Conservation (phyloP, 306 rosid species). For the Cicer judaicum region DNA sequence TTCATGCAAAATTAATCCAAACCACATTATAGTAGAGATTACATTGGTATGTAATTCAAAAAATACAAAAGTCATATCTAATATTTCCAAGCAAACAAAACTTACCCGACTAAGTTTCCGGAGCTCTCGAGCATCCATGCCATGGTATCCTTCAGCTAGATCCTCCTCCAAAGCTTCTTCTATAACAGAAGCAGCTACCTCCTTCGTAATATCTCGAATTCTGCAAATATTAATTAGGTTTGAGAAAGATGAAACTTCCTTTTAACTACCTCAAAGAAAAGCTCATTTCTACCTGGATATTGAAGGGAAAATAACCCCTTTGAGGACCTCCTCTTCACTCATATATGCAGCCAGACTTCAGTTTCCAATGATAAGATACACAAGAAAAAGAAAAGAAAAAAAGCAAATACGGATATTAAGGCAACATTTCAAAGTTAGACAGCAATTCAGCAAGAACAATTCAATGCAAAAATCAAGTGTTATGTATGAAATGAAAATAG, state of each 20-base stretch:
- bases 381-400: conserved; percentile 5
- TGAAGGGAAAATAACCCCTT: conserved; percentile 87
- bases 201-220: conserved; percentile 91
- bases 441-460: conserved; percentile 7
- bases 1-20: neutral
- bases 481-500: neutral
- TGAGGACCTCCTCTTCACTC: conserved; percentile 88
- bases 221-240: conserved; percentile 57
- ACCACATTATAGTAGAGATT: conserved; percentile 14
- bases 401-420: conserved; percentile 4
- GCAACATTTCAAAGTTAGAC: conserved; percentile 35
- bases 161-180: conserved; percentile 90
- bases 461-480: conserved; percentile 25
- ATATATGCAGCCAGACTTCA: conserved; percentile 93
- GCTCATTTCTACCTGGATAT: conserved; percentile 69
- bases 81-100: conserved; percentile 19
- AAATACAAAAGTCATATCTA: conserved; percentile 9
- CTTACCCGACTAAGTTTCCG: conserved; percentile 69
- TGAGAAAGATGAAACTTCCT: conserved; percentile 40
- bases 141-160: conserved; percentile 87
- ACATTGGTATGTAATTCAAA: conserved; percentile 3
- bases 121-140: conserved; percentile 85
- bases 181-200: conserved; percentile 91
- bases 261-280: conserved; percentile 21
- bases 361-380: conserved; percentile 44